Evolutionary conservation across 2,329 filamentous ascomycete genomes (phyloP).

Genomic region (Ascochyta clinopodiicola): DNA sequence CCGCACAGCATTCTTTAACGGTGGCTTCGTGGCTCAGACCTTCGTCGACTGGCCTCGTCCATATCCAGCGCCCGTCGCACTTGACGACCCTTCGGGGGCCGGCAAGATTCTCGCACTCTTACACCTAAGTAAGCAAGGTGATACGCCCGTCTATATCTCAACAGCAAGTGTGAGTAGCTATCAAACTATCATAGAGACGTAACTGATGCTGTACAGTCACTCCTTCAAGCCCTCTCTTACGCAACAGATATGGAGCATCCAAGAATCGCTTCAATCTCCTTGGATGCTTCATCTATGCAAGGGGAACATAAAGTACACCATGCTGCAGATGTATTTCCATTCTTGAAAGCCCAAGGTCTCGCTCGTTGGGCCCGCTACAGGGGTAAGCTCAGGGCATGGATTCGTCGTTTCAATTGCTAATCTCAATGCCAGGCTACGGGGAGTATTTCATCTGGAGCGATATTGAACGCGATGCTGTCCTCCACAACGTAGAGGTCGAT

Average conservation of each 20-base stretch:
- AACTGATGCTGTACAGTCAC: background rate
- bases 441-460: background rate
- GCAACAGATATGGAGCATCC: conserved; percentile 11
- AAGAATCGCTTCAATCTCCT: background rate
- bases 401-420: background rate
- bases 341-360: background rate
- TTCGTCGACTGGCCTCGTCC: conserved; percentile 4
- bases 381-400: background rate
- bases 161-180: conserved; percentile 3
- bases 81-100: background rate
- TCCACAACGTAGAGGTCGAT: background rate
- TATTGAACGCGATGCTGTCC: background rate
- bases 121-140: conserved; percentile 10
- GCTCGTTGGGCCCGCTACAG: conserved; percentile 8
- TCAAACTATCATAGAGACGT: background rate
- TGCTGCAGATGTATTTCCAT: background rate
- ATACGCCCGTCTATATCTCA: conserved; percentile 12
- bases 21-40: conserved; percentile 11
- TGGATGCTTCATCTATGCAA: background rate
- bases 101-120: background rate
- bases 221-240: conserved; percentile 11
- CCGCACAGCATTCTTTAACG: conserved; percentile 4
- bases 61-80: conserved; percentile 8
- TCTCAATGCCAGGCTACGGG: background rate
- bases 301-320: background rate